Evolutionary conservation across 352 stramenopile genomes (phyloP).

Genomic region (Pythium aristosporum): DNA sequence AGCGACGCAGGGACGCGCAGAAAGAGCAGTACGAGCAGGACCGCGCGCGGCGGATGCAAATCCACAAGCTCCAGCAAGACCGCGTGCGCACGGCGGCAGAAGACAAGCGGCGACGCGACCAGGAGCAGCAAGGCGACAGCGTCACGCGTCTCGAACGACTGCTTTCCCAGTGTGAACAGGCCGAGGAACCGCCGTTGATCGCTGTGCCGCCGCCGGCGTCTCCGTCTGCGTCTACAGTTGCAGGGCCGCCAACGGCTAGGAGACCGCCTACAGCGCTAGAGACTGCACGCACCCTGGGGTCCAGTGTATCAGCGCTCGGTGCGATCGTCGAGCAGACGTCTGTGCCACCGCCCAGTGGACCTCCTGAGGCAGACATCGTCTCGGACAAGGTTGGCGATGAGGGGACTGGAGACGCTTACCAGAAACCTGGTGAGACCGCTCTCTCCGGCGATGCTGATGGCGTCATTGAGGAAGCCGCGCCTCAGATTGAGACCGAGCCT

Average conservation of each 20-base stretch:
- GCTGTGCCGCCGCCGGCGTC: neutral
- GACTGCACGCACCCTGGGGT: neutral
- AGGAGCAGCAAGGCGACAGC: constrained; percentile 12
- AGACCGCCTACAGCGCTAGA: neutral
- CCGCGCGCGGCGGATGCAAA: constrained; percentile 59
- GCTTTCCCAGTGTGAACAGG: constrained; percentile 8
- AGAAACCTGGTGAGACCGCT: neutral
- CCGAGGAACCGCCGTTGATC: neutral
- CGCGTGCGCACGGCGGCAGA: constrained; percentile 31
- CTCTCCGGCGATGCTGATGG: neutral
- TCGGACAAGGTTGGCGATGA: neutral
- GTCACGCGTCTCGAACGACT: constrained; percentile 9
- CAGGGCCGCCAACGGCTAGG: neutral
- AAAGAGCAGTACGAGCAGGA: constrained; percentile 68
- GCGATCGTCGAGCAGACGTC: constrained; percentile 7
- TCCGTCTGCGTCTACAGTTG: neutral
- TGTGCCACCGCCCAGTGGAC: constrained; percentile 1
- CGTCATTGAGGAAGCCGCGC: neutral
- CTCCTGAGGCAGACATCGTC: neutral
- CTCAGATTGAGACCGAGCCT: neutral
- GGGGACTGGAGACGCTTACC: neutral
- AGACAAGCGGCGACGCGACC: constrained; percentile 8
- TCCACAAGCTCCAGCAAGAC: constrained; percentile 64
- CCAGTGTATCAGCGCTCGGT: neutral
- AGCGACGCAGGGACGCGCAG: constrained; percentile 44